A percentile compares a stretch with the other conserved stretches of the same genome.
Conservation (phyloP, 108 stramenopile species). For the Epithemia pelagica region DNA sequence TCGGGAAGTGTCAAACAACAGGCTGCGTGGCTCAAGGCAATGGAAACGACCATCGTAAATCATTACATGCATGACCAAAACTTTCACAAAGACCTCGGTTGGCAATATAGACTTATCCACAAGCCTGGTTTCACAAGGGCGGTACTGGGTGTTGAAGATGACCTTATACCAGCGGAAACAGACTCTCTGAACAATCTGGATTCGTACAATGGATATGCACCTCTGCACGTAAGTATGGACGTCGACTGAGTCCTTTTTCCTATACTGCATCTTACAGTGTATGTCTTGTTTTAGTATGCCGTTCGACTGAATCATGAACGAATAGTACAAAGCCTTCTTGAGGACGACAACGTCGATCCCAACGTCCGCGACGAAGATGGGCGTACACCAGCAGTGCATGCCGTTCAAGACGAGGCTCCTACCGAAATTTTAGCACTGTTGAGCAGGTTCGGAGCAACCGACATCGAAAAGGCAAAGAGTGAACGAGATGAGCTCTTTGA, state of each 20-base stretch:
- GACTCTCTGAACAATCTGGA: conserved; percentile 24
- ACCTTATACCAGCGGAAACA: conserved; percentile 2
- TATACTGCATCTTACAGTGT: background rate
- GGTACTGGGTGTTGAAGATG: conserved; percentile 13
- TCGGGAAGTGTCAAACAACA: conserved; percentile 6
- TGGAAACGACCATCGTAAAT: conserved; percentile 20
- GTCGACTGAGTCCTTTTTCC: too few relatives aligned
- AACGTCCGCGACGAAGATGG: conserved; percentile 29
- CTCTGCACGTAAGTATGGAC: conserved; percentile 23
- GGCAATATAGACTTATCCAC: conserved; percentile 32
- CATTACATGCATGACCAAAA: background rate
- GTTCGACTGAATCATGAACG: conserved; percentile 13
- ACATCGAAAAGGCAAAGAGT: conserved; percentile 17
- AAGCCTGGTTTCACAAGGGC: conserved; percentile 32
- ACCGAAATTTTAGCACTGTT: conserved; percentile 17
- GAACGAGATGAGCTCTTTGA: conserved; percentile 32
- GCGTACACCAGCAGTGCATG: conserved; percentile 26
- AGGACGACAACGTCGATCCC: conserved; percentile 29
- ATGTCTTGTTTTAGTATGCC: conserved; percentile 19
- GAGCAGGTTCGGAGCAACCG: conserved; percentile 13
- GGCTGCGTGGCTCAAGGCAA: conserved; percentile 20
- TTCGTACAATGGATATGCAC: conserved; percentile 27
- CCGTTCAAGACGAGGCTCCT: conserved; percentile 18
- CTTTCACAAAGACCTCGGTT: conserved; percentile 16
- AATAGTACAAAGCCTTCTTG: conserved; percentile 23